Evolutionary conservation across 352 stramenopile genomes (phyloP), one percentile per base, ranked within the genome.

Genomic region (Phytophthora europaea): DNA sequence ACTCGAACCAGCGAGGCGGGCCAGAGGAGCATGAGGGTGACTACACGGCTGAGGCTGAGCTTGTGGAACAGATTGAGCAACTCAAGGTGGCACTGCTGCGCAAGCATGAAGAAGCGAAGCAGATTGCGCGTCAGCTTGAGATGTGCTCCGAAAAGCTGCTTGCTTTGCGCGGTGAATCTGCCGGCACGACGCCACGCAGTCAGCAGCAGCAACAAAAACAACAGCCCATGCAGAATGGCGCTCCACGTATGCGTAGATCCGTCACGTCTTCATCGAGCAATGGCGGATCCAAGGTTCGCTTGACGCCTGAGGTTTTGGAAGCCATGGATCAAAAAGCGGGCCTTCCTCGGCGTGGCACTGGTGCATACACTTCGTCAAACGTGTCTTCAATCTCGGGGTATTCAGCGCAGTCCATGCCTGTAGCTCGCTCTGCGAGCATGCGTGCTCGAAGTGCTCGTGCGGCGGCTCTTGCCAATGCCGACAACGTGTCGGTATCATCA

Each of bases 81-180:
- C 75, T 96, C 4, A 83, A 93, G 53, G 65, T 87, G 1, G 85
- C 87, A 54, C 70, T 96, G 10, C 62, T 85, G 12, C 86, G 83
- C 61, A 96, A 96, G 59, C 82, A 94, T 55, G 87, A 96, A 79
- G 89, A 96, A 71, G 83, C 81, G 13, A 90, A 89, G 61, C 79
- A 89, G 56, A 89, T 92, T 47, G 83, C 83, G 9, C 75, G 81
- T 2, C 81, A 89, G 28, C 70, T 92, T 28, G 83, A 90, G 40
- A 65, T 73, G 36, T 90, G 67, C 51, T 81, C 85, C 13, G 81
- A 88, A 26, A 85, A 86, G 59, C 81, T 92, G 15, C 47, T 83
- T n/a, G 45, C 76, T n/a, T 26, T 87, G 7, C 80, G 81, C 54
- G 64, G 69, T 18, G 68, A 78, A n/a, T 54, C 54, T 53, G 33